Evolutionary conservation across 768 basidiomycete genomes (phyloP).

Genomic region (Strobilomyces echinocephalus): DNA sequence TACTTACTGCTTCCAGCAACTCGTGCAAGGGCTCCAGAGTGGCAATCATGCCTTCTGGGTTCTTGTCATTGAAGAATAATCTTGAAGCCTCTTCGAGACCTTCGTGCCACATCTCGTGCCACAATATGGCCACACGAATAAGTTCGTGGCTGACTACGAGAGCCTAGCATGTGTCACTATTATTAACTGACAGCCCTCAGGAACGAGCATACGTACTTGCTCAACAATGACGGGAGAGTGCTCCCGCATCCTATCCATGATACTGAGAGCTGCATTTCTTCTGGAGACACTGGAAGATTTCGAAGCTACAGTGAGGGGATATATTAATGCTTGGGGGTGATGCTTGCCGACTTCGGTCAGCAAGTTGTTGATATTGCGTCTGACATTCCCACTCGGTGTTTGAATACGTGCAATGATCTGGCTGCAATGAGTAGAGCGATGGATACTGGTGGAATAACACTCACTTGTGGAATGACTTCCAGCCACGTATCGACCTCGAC

Average conservation of each 20-base stretch:
- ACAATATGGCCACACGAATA: conserved; percentile 94
- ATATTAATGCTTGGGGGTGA: conserved; percentile 96
- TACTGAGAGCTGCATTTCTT: conserved; percentile 73
- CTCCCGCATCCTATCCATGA: conserved; percentile 92
- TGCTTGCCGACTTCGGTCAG: conserved; percentile 91
- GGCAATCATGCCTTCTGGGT: conserved; percentile 95
- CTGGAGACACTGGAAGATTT: conserved; percentile 87
- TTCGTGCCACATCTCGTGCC: conserved; percentile 99
- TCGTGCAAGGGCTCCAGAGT: conserved; percentile 90
- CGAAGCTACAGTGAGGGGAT: conserved; percentile 91
- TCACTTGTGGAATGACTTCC: conserved; percentile 95
- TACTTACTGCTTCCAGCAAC: conserved; percentile 76
- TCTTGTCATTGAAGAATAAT: conserved; percentile 93
- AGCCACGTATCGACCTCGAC: conserved; percentile 98
- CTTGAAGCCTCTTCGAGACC: conserved; percentile 96
- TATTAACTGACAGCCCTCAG: neutral
- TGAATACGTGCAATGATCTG: conserved; percentile 98
- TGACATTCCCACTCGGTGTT: conserved; percentile 82
- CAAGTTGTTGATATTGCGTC: conserved; percentile 83
- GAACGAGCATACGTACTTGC: conserved; percentile 49
- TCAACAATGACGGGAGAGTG: conserved; percentile 84
- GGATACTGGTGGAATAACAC: conserved; percentile 1
- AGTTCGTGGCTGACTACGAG: conserved; percentile 87
- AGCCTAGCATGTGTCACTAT: conserved; percentile 47
- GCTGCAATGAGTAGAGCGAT: neutral